phyloP scores from a whole-genome alignment of 345 rosid genomes.

The Citrus reticulata region DNA sequence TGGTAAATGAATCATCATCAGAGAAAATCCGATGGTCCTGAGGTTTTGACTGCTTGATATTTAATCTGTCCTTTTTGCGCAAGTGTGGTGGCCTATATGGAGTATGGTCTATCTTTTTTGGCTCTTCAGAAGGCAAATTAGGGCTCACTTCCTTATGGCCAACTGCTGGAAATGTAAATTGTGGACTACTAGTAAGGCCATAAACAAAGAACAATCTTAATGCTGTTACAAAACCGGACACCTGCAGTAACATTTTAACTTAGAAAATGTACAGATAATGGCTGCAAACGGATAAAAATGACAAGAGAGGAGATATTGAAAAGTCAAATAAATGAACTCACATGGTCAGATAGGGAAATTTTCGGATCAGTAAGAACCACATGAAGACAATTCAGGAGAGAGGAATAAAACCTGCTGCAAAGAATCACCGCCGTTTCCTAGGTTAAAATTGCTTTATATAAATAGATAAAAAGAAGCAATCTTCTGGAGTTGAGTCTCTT shows the following conservation, averaged over 20 bases:
- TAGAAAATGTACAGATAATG: conserved; percentile 8
- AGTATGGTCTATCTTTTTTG: conserved; percentile 30
- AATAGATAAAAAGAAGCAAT: background rate
- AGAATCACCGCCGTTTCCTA: background rate
- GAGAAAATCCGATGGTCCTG: conserved; percentile 34
- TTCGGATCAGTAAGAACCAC: conserved; percentile 62
- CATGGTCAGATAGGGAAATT: conserved; percentile 74
- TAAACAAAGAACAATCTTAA: conserved; percentile 68
- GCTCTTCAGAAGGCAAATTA: conserved; percentile 37
- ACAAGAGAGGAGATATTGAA: conserved; percentile 2
- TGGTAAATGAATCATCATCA: conserved; percentile 43
- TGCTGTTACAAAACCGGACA: conserved; percentile 75
- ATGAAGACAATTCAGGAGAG: conserved; percentile 80
- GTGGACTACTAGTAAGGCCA: conserved; percentile 52
- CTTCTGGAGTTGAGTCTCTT: background rate
- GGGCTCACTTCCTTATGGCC: conserved; percentile 36
- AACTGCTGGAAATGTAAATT: conserved; percentile 24
- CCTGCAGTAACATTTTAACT: conserved; percentile 39
- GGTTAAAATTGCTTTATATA: background rate
- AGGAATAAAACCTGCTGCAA: conserved; percentile 65
- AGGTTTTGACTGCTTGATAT: conserved; percentile 33
- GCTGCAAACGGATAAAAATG: background rate
- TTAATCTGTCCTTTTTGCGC: conserved; percentile 57
- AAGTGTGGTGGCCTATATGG: conserved; percentile 93
- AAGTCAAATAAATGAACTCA: conserved; percentile 33